Conservation (phyloP, 176 grass and related monocot species). For the Saccharum officinarum region DNA sequence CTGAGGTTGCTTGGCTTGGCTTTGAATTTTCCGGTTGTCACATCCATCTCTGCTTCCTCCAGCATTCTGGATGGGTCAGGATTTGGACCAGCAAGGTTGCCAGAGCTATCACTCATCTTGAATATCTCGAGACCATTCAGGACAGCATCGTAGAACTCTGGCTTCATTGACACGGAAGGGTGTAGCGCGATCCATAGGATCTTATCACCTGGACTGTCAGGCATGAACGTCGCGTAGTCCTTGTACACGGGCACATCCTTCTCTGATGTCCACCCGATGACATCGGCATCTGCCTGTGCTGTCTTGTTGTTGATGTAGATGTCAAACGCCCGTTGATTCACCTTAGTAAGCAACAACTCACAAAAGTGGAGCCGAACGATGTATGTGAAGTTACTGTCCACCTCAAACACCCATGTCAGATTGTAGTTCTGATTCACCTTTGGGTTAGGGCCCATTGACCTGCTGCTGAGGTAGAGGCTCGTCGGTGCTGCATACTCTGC, state of each 20-base stretch:
- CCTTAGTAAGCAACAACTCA: constrained; percentile 42
- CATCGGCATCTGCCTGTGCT: constrained; percentile 44
- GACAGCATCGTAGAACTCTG: constrained; percentile 50
- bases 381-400: constrained; percentile 78
- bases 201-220: neutral
- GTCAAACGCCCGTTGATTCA: constrained; percentile 60
- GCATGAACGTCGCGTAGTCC: constrained; percentile 49
- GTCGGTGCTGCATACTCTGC: constrained; percentile 50
- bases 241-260: constrained; percentile 62
- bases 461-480: constrained; percentile 44
- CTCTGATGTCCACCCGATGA: constrained; percentile 46
- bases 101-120: constrained; percentile 57
- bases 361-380: constrained; percentile 71
- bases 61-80: constrained; percentile 66
- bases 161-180: neutral
- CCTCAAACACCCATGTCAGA: constrained; percentile 68
- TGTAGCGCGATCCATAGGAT: constrained; percentile 60
- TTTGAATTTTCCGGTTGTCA: constrained; percentile 28
- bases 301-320: constrained; percentile 76
- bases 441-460: constrained; percentile 55
- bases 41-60: constrained; percentile 30
- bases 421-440: constrained; percentile 56
- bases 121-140: constrained; percentile 78
- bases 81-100: constrained; percentile 72
- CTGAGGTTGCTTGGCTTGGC: constrained; percentile 18